Percentiles rank a stretch among this genome's conserved stretches.
Conservation (phyloP, 495 filamentous ascomycete species). For the Annulohypoxylon nitens region DNA sequence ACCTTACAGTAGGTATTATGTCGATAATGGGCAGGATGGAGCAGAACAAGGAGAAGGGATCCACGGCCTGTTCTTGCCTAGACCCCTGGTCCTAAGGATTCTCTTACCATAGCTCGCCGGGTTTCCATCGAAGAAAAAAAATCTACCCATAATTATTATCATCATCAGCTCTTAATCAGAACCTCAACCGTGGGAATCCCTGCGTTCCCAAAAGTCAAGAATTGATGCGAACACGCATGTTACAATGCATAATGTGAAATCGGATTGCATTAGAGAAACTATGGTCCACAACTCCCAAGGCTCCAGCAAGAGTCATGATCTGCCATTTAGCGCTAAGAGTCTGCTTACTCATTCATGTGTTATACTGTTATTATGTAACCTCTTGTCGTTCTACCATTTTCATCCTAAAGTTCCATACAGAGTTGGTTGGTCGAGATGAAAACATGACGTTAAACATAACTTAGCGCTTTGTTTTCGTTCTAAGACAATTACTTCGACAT, state of each 20-base stretch:
- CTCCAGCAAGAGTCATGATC: slow-evolving; percentile 39
- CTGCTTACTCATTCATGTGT: slow-evolving; percentile 12
- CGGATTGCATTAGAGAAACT: slow-evolving; percentile 30
- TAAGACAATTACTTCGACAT: not conserved
- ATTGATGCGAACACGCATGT: slow-evolving; percentile 33
- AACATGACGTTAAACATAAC: not conserved
- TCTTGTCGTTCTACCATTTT: slow-evolving; percentile 12
- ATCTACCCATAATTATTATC: slow-evolving; percentile 8
- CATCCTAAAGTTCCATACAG: not conserved
- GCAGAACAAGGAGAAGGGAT: slow-evolving; percentile 24
- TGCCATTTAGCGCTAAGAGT: slow-evolving; percentile 11
- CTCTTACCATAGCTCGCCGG: slow-evolving; percentile 11
- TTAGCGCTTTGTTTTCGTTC: not conserved
- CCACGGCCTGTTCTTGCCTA: slow-evolving; percentile 23
- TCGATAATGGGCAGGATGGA: slow-evolving; percentile 13
- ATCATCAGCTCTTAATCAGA: slow-evolving; percentile 23
- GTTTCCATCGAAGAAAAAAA: slow-evolving; percentile 27
- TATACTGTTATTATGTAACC: slow-evolving; percentile 43
- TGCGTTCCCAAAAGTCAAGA: slow-evolving; percentile 42
- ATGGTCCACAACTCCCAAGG: slow-evolving; percentile 28
- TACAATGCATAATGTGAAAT: slow-evolving; percentile 39
- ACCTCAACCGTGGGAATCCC: slow-evolving; percentile 33
- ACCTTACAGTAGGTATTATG: not conserved
- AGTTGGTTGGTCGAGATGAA: not conserved
- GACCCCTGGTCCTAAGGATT: slow-evolving; percentile 16